Percentiles rank a stretch among this genome's conserved stretches.
phyloP scores from a whole-genome alignment of 1,284 basidiomycete genomes.

The Mycosarcoma maydis region DNA sequence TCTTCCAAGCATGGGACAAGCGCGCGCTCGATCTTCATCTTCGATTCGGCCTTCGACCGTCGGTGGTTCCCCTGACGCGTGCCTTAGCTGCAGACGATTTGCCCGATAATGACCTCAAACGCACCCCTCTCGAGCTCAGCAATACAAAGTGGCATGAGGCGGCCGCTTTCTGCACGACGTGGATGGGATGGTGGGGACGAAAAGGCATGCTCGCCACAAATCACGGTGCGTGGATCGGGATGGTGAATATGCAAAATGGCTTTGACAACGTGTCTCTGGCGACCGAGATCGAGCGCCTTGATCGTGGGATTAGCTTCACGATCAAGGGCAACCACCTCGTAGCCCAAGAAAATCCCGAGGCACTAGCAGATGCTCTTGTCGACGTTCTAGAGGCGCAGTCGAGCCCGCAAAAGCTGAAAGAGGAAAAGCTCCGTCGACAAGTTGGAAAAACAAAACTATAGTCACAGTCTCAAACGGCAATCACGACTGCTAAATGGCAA shows the following conservation, averaged over 20 bases:
- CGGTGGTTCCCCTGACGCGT: slow-evolving; percentile 7
- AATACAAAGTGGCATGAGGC: slow-evolving; percentile 61
- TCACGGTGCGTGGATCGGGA: slow-evolving; percentile 25
- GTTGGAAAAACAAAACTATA: slow-evolving; percentile 31
- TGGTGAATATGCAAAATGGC: slow-evolving; percentile 39
- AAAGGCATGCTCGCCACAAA: slow-evolving; percentile 14
- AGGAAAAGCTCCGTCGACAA: slow-evolving; percentile 31
- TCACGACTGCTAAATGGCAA: too few species aligned
- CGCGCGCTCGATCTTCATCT: slow-evolving; percentile 77
- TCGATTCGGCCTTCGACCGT: slow-evolving; percentile 72
- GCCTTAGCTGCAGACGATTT: slow-evolving; percentile 30
- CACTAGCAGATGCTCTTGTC: slow-evolving; percentile 24
- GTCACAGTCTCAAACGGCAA: too few species aligned
- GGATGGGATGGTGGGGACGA: slow-evolving; percentile 32
- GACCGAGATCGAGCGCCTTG: slow-evolving; percentile 25
- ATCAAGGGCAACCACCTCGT: slow-evolving; percentile 53
- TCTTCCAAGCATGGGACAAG: slow-evolving; percentile 80
- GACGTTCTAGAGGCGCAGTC: slow-evolving; percentile 31
- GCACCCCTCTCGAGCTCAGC: slow-evolving; percentile 40
- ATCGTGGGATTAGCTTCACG: slow-evolving; percentile 27
- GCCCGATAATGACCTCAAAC: slow-evolving; percentile 30
- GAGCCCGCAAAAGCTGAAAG: slow-evolving; percentile 14
- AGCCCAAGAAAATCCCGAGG: slow-evolving; percentile 54
- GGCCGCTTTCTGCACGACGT: slow-evolving; percentile 45
- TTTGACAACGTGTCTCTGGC: slow-evolving; percentile 25